Evolutionary conservation across 2,329 filamentous ascomycete species (phyloP).

Genomic region (Clarireedia paspali): DNA sequence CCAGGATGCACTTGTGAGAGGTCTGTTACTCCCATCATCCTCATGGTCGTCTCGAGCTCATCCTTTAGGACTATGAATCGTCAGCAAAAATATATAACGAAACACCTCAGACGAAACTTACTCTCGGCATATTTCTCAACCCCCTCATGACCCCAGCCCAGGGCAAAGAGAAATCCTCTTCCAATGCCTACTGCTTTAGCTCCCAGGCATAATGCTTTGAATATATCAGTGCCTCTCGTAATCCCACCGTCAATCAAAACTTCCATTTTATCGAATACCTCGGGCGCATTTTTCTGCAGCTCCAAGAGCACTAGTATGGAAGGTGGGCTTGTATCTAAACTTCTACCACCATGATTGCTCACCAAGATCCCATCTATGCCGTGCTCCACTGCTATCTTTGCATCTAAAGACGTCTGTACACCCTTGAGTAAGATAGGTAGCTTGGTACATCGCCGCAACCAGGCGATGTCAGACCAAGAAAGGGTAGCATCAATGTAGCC

Average conservation of each 20-base stretch:
- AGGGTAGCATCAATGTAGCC: slow-evolving; percentile 49
- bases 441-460: slow-evolving; percentile 50
- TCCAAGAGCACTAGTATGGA: slow-evolving; percentile 54
- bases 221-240: slow-evolving; percentile 56
- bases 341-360: slow-evolving; percentile 62
- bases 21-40: slow-evolving; percentile 54
- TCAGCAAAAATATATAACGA: slow-evolving; percentile 4
- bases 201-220: slow-evolving; percentile 60
- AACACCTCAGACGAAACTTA: slow-evolving; percentile 29
- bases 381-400: slow-evolving; percentile 47
- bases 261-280: slow-evolving; percentile 52
- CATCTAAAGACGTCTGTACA: slow-evolving; percentile 60
- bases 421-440: slow-evolving; percentile 60
- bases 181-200: slow-evolving; percentile 58
- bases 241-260: slow-evolving; percentile 60
- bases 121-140: slow-evolving; percentile 45
- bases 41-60: slow-evolving; percentile 60
- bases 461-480: slow-evolving; percentile 57
- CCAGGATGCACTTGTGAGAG: slow-evolving; percentile 54
- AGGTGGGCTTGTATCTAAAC: slow-evolving; percentile 42
- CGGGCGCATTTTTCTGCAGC: slow-evolving; percentile 51
- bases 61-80: slow-evolving; percentile 40
- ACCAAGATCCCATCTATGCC: slow-evolving; percentile 62
- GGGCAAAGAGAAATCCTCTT: slow-evolving; percentile 49
- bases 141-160: slow-evolving; percentile 55